These are phyloP conservation scores for Pseudognaphalium luteoalbum DNA, from an alignment of 129 eudicot genomes.

Conservation along the genomic window DNA sequence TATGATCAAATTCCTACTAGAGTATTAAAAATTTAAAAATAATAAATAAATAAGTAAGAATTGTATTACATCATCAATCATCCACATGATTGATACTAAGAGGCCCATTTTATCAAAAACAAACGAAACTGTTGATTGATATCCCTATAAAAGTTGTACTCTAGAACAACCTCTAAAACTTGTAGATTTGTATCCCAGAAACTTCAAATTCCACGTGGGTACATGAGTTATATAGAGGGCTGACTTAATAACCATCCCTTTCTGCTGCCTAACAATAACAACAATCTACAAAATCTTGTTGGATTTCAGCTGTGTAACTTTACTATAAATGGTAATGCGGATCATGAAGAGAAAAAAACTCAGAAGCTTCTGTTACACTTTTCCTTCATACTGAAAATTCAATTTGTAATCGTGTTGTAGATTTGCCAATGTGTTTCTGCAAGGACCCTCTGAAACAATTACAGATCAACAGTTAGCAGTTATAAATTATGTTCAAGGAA, in stretches of 20 bases:
- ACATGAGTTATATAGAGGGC: neutral
- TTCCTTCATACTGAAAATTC: slow-evolving; percentile 83
- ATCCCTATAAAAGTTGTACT: neutral
- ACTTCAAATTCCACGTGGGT: neutral
- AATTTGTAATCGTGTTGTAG: slow-evolving; percentile 75
- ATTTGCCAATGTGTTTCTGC: slow-evolving; percentile 77
- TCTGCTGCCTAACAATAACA: neutral
- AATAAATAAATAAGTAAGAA: too few relatives aligned
- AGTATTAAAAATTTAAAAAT: too few relatives aligned
- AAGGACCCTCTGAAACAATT: slow-evolving; percentile 79
- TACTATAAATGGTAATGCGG: neutral
- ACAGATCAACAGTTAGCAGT: neutral
- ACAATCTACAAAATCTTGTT: neutral
- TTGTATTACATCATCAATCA: neutral
- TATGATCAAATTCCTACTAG: too few relatives aligned
- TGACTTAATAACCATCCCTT: neutral
- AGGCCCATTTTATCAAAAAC: neutral
- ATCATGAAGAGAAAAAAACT: slow-evolving; percentile 17
- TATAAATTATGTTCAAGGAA: neutral
- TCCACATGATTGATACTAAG: neutral
- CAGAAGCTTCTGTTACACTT: slow-evolving; percentile 50
- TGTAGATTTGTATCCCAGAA: neutral
- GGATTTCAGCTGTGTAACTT: neutral
- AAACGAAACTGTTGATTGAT: neutral
- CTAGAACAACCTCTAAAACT: neutral